Evolutionary conservation across 352 stramenopile species (phyloP), one percentile per base, ranked within the genome.

Genomic region (Pythium apleroticum): DNA sequence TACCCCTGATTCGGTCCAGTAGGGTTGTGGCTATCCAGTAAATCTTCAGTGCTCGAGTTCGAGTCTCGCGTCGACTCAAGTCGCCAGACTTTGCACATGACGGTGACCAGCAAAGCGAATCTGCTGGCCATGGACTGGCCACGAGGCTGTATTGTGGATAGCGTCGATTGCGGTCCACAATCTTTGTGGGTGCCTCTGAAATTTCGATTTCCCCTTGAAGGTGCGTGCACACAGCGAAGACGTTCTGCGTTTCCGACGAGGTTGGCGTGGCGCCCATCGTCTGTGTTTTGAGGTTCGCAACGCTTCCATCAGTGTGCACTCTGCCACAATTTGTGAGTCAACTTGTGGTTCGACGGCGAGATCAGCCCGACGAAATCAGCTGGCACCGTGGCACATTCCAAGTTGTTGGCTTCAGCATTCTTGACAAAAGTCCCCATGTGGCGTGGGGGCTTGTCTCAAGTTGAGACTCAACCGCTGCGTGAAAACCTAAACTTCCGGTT

Each of bases 141-240:
- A 48, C 11, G 8, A 27, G n/a, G 5, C 30, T 15, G 4, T 28
- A 53, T 20, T 30, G 20, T 19, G 24, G 20, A 52, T n/a, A n/a
- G n/a, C n/a, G n/a, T n/a, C n/a, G n/a, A n/a, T n/a, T n/a, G n/a
- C n/a, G n/a, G n/a, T n/a, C n/a, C n/a, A n/a, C n/a, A n/a, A n/a
- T n/a, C n/a, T n/a, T 53, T 53, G 46, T 53, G 1, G 46, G 43
- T 50, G 43, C n/a, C 14, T 53, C 11, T 33, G 27, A 53, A 53
- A 30, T 35, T 53, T 33, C 43, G 4, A 12, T 48, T n/a, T 12
- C 5, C n/a, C 1, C n/a, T 27, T 50, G 43, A 50, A 50, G 43
- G 11, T 27, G 43, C 39, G 5, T 5, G 30, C 30, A 24, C 5
- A 48, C n/a, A 24, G 39, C 39, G 17, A 50, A 50, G 43, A 27